phyloP scores from a whole-genome alignment of 2,329 filamentous ascomycete genomes.

The Paraphoma chrysanthemicola region DNA sequence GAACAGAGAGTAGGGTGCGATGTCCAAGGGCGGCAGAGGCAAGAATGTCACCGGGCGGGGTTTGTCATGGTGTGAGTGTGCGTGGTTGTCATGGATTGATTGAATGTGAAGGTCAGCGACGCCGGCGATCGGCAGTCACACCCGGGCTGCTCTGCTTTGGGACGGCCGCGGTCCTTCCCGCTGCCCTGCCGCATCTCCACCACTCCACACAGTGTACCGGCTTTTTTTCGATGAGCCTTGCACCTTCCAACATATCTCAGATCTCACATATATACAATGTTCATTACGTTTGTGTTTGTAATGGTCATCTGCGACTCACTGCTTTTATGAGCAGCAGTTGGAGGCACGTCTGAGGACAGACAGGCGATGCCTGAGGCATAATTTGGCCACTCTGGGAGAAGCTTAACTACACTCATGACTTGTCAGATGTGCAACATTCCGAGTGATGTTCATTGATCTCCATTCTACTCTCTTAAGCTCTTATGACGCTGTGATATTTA shows the following conservation, averaged over 20 bases:
- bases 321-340: neutral
- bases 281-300: neutral
- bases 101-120: constrained; percentile 1
- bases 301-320: neutral
- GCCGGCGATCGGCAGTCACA: neutral
- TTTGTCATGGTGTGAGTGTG: constrained; percentile 1
- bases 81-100: neutral
- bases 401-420: neutral
- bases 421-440: neutral
- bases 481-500: neutral
- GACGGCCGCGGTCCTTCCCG: constrained; percentile 4
- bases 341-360: no score
- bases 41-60: neutral
- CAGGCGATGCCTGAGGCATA: no score
- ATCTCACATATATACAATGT: no score
- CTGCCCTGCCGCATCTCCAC: constrained; percentile 2
- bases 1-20: neutral
- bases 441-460: neutral
- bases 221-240: neutral
- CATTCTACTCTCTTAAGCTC: neutral
- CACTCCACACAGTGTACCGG: neutral
- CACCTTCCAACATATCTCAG: no score
- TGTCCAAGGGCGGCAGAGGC: neutral
- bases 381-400: no score
- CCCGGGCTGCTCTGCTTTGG: neutral